A percentile compares a stretch with the other conserved stretches of the same genome.
Evolutionary conservation across 2,329 filamentous ascomycete species (phyloP).

Genomic region (Penicillium sp.): DNA sequence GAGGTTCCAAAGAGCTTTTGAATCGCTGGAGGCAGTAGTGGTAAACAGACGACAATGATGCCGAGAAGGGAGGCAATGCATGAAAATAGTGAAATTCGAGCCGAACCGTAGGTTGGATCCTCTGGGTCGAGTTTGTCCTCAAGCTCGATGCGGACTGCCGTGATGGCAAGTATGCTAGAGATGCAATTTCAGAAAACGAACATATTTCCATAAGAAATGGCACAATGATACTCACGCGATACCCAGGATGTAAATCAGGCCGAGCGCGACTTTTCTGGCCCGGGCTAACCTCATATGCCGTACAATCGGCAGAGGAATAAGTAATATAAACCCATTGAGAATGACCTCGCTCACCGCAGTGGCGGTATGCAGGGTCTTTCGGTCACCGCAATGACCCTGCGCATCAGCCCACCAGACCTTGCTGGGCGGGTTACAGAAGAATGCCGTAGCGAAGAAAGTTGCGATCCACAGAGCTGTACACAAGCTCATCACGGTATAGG

Average conservation of each 20-base stretch:
- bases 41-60: slow-evolving; percentile 19
- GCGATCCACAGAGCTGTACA: slow-evolving; percentile 14
- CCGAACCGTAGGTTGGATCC: slow-evolving; percentile 11
- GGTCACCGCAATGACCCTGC: slow-evolving; percentile 13
- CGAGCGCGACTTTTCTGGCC: slow-evolving; percentile 5
- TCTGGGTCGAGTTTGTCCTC: slow-evolving; percentile 4
- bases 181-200: background rate
- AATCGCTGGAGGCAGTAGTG: slow-evolving; percentile 8
- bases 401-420: slow-evolving; percentile 13
- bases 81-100: slow-evolving; percentile 14
- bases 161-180: slow-evolving; percentile 12
- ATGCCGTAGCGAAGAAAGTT: slow-evolving; percentile 16
- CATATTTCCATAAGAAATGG: background rate
- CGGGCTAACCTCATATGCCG: slow-evolving; percentile 5
- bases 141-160: slow-evolving; percentile 11
- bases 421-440: slow-evolving; percentile 15
- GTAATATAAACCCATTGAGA: slow-evolving; percentile 14
- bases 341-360: slow-evolving; percentile 9
- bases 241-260: slow-evolving; percentile 10
- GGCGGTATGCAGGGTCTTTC: slow-evolving; percentile 11
- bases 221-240: slow-evolving; percentile 10
- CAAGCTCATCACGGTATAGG: slow-evolving; percentile 9
- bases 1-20: slow-evolving; percentile 3
- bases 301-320: slow-evolving; percentile 7
- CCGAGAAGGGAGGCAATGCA: slow-evolving; percentile 10